Conservation (phyloP, 1,139 yeast genomes). For the Blastobotrys aristatus region DNA sequence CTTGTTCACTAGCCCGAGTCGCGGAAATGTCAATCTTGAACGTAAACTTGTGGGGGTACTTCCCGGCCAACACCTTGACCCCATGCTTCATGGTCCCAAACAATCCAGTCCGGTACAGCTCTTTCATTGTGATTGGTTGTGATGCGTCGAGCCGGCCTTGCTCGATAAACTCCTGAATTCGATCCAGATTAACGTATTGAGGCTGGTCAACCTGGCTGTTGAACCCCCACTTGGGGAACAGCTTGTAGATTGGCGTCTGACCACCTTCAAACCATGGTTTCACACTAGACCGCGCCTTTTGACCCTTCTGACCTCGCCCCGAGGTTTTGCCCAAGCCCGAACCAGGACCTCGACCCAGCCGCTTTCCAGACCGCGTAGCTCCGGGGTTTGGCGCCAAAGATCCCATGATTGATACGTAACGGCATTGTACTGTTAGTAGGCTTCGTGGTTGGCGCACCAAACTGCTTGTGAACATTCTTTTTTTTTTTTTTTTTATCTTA, state of each 20-base stretch:
- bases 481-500: too few relatives aligned
- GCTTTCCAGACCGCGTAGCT: conserved; percentile 43
- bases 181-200: conserved; percentile 48
- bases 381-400: conserved; percentile 31
- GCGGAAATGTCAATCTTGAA: conserved; percentile 64
- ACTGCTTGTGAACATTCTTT: not conserved
- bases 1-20: conserved; percentile 68
- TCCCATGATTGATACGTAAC: conserved; percentile 21
- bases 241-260: conserved; percentile 86
- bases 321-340: conserved; percentile 87
- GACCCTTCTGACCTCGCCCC: conserved; percentile 98
- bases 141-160: conserved; percentile 42
- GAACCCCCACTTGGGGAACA: conserved; percentile 91
- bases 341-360: conserved; percentile 97
- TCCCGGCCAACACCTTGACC: conserved; percentile 71
- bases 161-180: conserved; percentile 47
- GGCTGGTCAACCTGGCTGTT: conserved; percentile 37
- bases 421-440: not conserved
- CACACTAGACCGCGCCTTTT: conserved; percentile 88
- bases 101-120: conserved; percentile 62
- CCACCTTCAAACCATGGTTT: conserved; percentile 98
- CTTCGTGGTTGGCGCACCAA: not conserved
- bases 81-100: conserved; percentile 70
- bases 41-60: conserved; percentile 50
- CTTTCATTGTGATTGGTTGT: conserved; percentile 69